These are phyloP conservation scores for Coriaria nepalensis DNA, from an alignment of 306 rosid genomes.

Conservation along the genomic window DNA sequence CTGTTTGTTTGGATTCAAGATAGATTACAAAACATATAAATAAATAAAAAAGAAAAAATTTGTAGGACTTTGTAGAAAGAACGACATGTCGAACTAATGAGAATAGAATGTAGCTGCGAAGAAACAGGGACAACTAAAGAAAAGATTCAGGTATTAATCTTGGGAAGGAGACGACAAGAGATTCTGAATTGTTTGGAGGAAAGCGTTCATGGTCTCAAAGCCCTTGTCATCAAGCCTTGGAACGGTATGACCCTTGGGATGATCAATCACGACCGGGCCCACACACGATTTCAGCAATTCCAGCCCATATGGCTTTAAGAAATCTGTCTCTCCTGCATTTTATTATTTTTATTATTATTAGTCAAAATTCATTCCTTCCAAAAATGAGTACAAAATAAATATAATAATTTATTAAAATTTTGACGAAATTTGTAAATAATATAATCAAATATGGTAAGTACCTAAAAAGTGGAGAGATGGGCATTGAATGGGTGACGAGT, in stretches of 20 bases:
- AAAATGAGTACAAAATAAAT: too few species aligned
- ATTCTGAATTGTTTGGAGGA: background rate
- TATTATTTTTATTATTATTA: background rate
- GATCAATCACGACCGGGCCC: conserved; percentile 51
- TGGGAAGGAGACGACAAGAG: too few species aligned
- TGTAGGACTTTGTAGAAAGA: background rate
- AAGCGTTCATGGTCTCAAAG: background rate
- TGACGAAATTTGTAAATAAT: background rate
- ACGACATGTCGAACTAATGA: background rate
- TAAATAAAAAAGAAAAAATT: background rate
- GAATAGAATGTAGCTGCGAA: background rate
- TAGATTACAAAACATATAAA: background rate
- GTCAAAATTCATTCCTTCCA: too few species aligned
- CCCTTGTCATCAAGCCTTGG: conserved; percentile 48
- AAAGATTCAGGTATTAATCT: too few species aligned
- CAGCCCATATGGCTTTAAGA: conserved; percentile 42
- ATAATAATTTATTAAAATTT: background rate
- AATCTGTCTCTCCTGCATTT: conserved; percentile 57
- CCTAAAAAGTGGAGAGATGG: conserved; percentile 81
- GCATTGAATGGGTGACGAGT: conserved; percentile 35
- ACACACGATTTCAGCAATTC: conserved; percentile 37
- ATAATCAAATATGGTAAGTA: conserved; percentile 8
- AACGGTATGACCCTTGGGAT: conserved; percentile 74
- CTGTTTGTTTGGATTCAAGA: background rate
- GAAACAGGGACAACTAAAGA: too few species aligned